Base-by-base conservation (phyloP, 1,139 yeast genomes). In the Suhomyces atakaporum region DNA sequence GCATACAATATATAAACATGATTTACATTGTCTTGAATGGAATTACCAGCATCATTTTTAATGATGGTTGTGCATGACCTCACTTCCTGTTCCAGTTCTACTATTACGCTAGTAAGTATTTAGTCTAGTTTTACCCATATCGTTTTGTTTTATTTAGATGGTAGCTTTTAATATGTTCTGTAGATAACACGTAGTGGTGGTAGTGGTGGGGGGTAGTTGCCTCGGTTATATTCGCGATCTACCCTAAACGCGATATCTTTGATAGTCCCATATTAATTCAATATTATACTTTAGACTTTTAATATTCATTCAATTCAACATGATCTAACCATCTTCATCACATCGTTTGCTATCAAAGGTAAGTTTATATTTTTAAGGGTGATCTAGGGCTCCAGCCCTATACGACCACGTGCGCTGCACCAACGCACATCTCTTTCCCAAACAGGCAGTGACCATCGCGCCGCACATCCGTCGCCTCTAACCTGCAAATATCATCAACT, bases 301-400 rank as follows among this genome's bases (percentile, higher is more conserved):
- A n/a, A n/a, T n/a, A n/a, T n/a, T n/a, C n/a, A n/a, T n/a, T n/a
- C n/a, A n/a, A n/a, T n/a, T n/a, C n/a, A n/a, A n/a, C n/a, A n/a
- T n/a, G n/a, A n/a, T n/a, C n/a, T n/a, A n/a, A n/a, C n/a, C n/a
- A n/a, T n/a, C n/a, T n/a, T n/a, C n/a, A n/a, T n/a, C n/a, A n/a
- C n/a, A n/a, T n/a, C n/a, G n/a, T n/a, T n/a, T n/a, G n/a, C n/a
- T n/a, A n/a, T n/a, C n/a, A n/a, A n/a, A n/a, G n/a, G n/a, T 8
- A 8, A 18, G 20, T 5, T 6, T 18, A 6, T 5, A 18, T 18
- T 6, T 18, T 18, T 5, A 18, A 6, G 8, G 5, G 5, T 18
- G 16, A 3, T 11, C 10, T 11, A 40, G 46, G 48, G 45, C 42
- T 38, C 20, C 11, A 21, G 45, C 48, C 45, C 45, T 39, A 7